phyloP scores from a whole-genome alignment of 2,329 filamentous ascomycete genomes.

The Didymosphaeria variabile region DNA sequence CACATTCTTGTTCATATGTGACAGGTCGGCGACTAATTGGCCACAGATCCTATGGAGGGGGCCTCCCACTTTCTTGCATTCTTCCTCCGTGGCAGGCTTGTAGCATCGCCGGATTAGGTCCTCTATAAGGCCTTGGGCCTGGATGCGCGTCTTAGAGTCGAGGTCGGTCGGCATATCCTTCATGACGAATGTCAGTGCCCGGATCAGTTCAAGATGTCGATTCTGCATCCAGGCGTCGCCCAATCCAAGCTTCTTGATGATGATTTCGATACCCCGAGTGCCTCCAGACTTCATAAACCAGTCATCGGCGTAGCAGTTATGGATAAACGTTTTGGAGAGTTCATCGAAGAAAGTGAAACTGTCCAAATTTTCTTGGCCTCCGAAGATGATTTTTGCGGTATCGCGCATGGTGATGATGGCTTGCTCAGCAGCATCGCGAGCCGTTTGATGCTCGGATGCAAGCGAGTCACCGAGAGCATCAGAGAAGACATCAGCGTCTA shows the following conservation, averaged over 20 bases:
- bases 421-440: constrained; percentile 83
- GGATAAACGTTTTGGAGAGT: constrained; percentile 84
- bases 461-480: constrained; percentile 91
- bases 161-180: constrained; percentile 97
- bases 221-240: constrained; percentile 83
- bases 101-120: constrained; percentile 81
- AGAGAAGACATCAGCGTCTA: constrained; percentile 86
- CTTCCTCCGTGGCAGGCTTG: constrained; percentile 80
- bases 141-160: constrained; percentile 84
- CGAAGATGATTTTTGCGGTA: constrained; percentile 80
- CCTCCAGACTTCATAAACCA: constrained; percentile 99
- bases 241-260: constrained; percentile 85
- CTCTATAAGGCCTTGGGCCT: constrained; percentile 84
- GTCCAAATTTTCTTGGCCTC: constrained; percentile 74
- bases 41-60: constrained; percentile 80
- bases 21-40: constrained; percentile 85
- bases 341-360: constrained; percentile 85
- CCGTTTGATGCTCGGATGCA: constrained; percentile 80
- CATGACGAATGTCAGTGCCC: constrained; percentile 94
- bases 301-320: constrained; percentile 96
- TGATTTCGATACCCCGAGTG: constrained; percentile 85
- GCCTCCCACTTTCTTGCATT: constrained; percentile 72
- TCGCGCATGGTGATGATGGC: constrained; percentile 82
- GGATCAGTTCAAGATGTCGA: constrained; percentile 86
- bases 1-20: constrained; percentile 95